Conservation (phyloP, 345 rosid genomes). For the Acer negundo region DNA sequence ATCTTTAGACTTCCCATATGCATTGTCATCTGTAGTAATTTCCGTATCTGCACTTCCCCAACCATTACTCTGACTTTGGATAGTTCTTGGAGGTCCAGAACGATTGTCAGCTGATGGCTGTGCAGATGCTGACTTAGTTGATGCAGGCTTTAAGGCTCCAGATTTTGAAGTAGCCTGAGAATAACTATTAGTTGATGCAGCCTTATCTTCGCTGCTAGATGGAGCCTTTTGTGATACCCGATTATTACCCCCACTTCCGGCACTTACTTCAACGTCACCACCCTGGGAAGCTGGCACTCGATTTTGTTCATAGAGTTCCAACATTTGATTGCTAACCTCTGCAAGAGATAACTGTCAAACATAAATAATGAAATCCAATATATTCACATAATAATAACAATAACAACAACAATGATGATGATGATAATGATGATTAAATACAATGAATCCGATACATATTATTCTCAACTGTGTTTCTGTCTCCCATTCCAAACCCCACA, state of each 20-base stretch:
- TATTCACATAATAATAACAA: not conserved
- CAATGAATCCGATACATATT: not conserved
- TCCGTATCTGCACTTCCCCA: conserved; percentile 36
- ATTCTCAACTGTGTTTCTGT: not conserved
- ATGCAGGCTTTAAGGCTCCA: conserved; percentile 24
- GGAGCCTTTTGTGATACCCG: conserved; percentile 33
- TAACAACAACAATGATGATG: not conserved
- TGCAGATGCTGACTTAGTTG: conserved; percentile 34
- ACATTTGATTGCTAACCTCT: conserved; percentile 64
- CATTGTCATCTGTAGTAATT: conserved; percentile 38
- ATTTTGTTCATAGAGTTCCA: conserved; percentile 59
- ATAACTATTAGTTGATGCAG: conserved; percentile 33
- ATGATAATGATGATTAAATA: not conserved
- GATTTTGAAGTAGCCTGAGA: conserved; percentile 21
- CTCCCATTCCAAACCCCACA: conserved; percentile 16
- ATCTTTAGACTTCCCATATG: conserved; percentile 32
- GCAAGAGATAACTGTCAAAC: conserved; percentile 19
- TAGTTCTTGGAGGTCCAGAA: conserved; percentile 22
- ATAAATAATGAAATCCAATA: not conserved
- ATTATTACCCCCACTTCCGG: conserved; percentile 36
- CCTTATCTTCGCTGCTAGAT: conserved; percentile 38
- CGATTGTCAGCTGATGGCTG: conserved; percentile 29
- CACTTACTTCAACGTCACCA: conserved; percentile 50
- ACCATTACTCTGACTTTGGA: conserved; percentile 30
- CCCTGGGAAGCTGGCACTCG: conserved; percentile 46